phyloP scores from a whole-genome alignment of 306 rosid species.

The Potentilla sterilis region DNA sequence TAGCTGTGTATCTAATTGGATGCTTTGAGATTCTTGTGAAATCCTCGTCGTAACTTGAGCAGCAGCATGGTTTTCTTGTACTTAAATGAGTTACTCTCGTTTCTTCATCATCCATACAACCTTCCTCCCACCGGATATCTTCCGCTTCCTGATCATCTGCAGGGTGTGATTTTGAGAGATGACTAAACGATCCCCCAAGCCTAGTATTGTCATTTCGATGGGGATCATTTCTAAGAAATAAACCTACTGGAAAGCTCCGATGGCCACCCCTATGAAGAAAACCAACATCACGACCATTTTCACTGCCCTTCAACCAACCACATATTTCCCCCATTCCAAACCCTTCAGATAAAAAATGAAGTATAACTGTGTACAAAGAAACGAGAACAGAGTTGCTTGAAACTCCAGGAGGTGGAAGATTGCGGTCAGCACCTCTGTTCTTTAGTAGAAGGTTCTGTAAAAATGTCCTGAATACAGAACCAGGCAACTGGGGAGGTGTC shows the following conservation, averaged over 20 bases:
- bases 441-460: slow-evolving; percentile 72
- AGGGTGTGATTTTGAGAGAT: slow-evolving; percentile 65
- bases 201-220: slow-evolving; percentile 68
- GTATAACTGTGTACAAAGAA: slow-evolving; percentile 83
- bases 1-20: slow-evolving; percentile 57
- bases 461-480: slow-evolving; percentile 82
- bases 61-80: slow-evolving; percentile 86
- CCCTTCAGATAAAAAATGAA: slow-evolving; percentile 93
- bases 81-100: slow-evolving; percentile 77
- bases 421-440: slow-evolving; percentile 85
- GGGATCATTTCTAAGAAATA: slow-evolving; percentile 68
- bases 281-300: slow-evolving; percentile 62
- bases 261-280: slow-evolving; percentile 97
- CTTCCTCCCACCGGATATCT: slow-evolving; percentile 87
- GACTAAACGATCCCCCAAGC: slow-evolving; percentile 92
- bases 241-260: slow-evolving; percentile 67
- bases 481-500: slow-evolving; percentile 80
- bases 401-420: slow-evolving; percentile 80
- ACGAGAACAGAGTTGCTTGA: slow-evolving; percentile 85
- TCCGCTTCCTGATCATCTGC: slow-evolving; percentile 57
- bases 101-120: slow-evolving; percentile 86
- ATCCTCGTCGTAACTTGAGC: slow-evolving; percentile 76
- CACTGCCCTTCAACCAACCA: slow-evolving; percentile 75
- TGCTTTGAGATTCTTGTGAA: slow-evolving; percentile 59
- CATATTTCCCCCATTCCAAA: slow-evolving; percentile 70